These are phyloP conservation scores for Sphaerulina musiva DNA, from an alignment of 2,329 filamentous ascomycete species.

Conservation along the genomic window DNA sequence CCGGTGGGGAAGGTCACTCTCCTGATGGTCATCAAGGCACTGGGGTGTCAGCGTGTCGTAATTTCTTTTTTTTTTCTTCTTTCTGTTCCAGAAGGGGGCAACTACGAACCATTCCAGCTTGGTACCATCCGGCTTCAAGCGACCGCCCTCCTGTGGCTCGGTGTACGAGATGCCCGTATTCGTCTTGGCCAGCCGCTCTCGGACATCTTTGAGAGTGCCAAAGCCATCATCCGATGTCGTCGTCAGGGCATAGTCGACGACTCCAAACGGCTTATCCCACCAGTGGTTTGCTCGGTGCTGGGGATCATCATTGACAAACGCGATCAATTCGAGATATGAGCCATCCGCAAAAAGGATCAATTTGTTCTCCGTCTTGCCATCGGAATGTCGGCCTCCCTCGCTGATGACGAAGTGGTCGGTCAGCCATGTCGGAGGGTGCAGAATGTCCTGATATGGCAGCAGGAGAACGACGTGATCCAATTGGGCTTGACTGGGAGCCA, in stretches of 20 bases:
- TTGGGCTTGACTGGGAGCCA: constrained; percentile 18
- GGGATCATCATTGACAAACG: constrained; percentile 49
- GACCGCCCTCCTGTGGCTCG: constrained; percentile 47
- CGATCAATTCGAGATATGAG: constrained; percentile 60
- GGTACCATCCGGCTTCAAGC: constrained; percentile 50
- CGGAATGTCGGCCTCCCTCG: constrained; percentile 56
- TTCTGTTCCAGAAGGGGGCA: background rate
- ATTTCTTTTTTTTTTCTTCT: no score
- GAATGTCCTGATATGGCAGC: constrained; percentile 47
- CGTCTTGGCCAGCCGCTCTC: constrained; percentile 17
- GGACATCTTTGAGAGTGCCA: constrained; percentile 21
- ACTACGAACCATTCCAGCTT: constrained; percentile 49
- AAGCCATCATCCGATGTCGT: constrained; percentile 12
- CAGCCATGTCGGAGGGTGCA: constrained; percentile 46
- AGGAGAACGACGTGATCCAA: constrained; percentile 62
- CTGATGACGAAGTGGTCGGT: constrained; percentile 52
- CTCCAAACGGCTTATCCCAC: constrained; percentile 49
- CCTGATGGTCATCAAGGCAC: background rate
- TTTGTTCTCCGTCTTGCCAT: constrained; percentile 55
- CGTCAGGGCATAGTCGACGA: constrained; percentile 58
- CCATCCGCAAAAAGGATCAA: constrained; percentile 59
- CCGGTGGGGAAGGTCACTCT: constrained; percentile 47
- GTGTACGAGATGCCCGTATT: constrained; percentile 41
- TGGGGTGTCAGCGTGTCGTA: background rate
- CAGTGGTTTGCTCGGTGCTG: constrained; percentile 46